Evolutionary conservation across 2,329 filamentous ascomycete species (phyloP).

Genomic region (Aspergillus tubingensis): DNA sequence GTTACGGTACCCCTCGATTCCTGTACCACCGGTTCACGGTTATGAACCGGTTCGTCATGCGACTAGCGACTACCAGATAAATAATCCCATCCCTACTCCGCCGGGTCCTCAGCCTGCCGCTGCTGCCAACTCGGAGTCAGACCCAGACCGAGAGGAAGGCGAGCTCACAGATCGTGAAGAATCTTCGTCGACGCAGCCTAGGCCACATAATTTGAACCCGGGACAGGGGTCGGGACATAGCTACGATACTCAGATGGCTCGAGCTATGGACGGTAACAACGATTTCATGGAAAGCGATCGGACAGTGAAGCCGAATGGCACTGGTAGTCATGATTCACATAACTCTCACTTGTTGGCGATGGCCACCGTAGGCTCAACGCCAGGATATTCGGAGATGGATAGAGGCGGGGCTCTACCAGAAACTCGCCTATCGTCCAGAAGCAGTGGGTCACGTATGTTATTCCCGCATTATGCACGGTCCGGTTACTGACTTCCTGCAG

Average conservation of each 20-base stretch:
- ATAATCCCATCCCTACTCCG: constrained; percentile 12
- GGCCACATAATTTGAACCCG: not conserved
- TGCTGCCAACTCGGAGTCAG: constrained; percentile 33
- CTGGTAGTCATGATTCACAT: not conserved
- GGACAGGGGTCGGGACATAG: not conserved
- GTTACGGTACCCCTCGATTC: constrained; percentile 25
- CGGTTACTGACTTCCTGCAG: constrained; percentile 29
- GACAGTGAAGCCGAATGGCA: not conserved
- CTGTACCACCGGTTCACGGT: constrained; percentile 18
- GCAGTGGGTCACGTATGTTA: constrained; percentile 36
- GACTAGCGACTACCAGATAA: constrained; percentile 12
- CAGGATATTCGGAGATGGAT: constrained; percentile 22
- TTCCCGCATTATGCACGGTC: not conserved
- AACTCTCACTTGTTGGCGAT: not conserved
- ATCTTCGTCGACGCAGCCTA: not conserved
- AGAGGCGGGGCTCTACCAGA: constrained; percentile 30
- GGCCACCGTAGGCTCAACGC: not conserved
- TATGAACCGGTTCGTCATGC: constrained; percentile 13
- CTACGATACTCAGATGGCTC: not conserved
- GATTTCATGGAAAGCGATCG: not conserved
- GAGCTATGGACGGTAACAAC: not conserved
- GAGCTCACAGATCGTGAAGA: constrained; percentile 72
- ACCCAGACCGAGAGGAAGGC: constrained; percentile 66
- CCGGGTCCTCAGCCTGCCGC: constrained; percentile 11
- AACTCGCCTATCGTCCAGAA: constrained; percentile 26